phyloP scores from a whole-genome alignment of 352 stramenopile genomes.

The Stramenopiles sp. region DNA sequence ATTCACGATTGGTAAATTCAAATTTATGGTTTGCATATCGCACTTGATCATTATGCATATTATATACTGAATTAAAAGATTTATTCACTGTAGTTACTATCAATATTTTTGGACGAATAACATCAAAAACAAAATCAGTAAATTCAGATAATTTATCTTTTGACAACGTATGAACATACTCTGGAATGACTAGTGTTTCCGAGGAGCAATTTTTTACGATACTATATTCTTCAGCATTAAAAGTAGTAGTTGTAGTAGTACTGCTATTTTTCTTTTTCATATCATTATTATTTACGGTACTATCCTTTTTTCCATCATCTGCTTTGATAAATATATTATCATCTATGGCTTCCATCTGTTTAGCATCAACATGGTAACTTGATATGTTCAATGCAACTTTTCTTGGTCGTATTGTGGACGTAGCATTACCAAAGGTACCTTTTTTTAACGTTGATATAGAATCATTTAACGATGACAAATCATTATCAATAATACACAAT shows the following conservation, averaged over 20 bases:
- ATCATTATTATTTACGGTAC: too few relatives aligned
- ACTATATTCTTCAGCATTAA: too few relatives aligned
- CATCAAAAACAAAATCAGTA: background rate
- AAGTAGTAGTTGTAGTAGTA: too few relatives aligned
- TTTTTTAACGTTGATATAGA: background rate
- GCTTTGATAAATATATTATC: background rate
- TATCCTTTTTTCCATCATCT: too few relatives aligned
- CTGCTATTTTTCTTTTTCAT: too few relatives aligned
- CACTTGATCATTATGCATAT: background rate
- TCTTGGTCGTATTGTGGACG: background rate
- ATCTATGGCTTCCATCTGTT: too few relatives aligned
- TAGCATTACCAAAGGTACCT: background rate
- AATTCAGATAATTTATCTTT: background rate
- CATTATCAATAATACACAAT: background rate
- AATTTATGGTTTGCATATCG: background rate
- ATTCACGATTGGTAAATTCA: background rate
- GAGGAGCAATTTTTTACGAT: background rate
- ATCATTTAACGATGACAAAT: background rate
- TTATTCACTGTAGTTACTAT: background rate
- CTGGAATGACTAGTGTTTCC: background rate
- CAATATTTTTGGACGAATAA: background rate
- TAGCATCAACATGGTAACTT: background rate
- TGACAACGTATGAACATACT: background rate
- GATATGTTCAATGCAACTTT: background rate
- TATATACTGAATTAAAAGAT: background rate